phyloP scores from a whole-genome alignment of 140 eudicot genomes.

The Erigeron philadelphicus region DNA sequence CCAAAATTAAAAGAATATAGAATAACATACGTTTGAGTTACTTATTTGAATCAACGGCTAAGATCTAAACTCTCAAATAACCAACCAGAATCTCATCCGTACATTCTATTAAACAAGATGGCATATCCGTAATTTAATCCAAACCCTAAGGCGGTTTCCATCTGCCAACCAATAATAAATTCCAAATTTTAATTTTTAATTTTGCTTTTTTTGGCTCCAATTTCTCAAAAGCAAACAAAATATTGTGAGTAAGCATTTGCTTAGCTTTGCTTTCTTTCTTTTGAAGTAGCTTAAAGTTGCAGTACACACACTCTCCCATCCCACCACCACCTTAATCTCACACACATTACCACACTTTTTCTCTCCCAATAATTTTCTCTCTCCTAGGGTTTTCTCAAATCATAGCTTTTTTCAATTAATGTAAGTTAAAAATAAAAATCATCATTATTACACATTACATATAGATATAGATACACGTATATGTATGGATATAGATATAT shows the following conservation, averaged over 20 bases:
- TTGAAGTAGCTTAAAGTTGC: constrained; percentile 60
- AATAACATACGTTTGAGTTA: neutral
- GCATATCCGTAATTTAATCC: constrained; percentile 21
- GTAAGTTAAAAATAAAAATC: neutral
- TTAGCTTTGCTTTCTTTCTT: constrained; percentile 26
- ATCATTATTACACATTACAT: neutral
- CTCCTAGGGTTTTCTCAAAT: constrained; percentile 48
- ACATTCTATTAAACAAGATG: constrained; percentile 8
- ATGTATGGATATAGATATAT: neutral
- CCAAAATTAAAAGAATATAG: neutral
- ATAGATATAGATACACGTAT: neutral
- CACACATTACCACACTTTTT: constrained; percentile 9
- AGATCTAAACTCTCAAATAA: neutral
- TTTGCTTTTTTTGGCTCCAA: constrained; percentile 24
- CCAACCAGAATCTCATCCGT: constrained; percentile 3
- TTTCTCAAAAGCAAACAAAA: neutral
- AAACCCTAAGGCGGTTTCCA: constrained; percentile 13
- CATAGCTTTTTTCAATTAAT: constrained; percentile 1
- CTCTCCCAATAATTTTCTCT: constrained; percentile 23
- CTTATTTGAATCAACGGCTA: neutral
- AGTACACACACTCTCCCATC: constrained; percentile 30
- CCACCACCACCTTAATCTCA: constrained; percentile 24
- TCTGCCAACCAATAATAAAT: neutral
- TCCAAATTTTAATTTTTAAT: constrained; percentile 16
- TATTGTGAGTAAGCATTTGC: too few relatives aligned